Evolutionary conservation across 148 eudicot genomes (phyloP).

Genomic region (Rhododendron williamsianum): DNA sequence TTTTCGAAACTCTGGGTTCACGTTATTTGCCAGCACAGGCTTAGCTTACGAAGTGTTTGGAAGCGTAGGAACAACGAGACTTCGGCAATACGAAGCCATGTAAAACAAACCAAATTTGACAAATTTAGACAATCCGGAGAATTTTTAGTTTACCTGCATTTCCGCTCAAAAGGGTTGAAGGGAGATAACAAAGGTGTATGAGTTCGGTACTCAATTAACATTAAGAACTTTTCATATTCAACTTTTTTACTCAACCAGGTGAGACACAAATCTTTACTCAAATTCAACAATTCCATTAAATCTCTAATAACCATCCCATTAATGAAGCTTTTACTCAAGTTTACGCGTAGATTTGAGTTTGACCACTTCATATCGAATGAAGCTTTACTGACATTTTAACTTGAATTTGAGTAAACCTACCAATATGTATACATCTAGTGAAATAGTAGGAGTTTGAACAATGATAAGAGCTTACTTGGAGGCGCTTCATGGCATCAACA

Average conservation of each 20-base stretch:
- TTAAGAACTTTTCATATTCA: neutral
- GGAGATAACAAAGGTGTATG: neutral
- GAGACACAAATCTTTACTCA: neutral
- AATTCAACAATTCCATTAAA: neutral
- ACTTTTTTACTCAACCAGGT: too few relatives aligned
- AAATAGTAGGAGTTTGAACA: neutral
- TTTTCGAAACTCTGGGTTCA: too few relatives aligned
- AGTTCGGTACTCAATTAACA: neutral
- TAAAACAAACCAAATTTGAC: too few relatives aligned
- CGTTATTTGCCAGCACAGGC: too few relatives aligned
- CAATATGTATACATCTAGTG: neutral
- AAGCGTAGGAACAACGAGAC: too few relatives aligned
- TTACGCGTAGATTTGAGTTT: neutral
- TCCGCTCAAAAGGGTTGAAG: neutral
- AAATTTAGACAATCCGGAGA: neutral
- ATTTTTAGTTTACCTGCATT: neutral
- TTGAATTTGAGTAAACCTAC: neutral
- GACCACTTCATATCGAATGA: neutral
- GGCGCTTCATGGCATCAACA: neutral
- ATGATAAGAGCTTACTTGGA: neutral
- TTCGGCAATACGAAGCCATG: too few relatives aligned
- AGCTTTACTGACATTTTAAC: neutral
- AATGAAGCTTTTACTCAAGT: neutral
- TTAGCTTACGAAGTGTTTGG: too few relatives aligned
- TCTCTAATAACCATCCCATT: neutral